Conservation (phyloP, 305 asterid genomes). For the Ruellia speciosa region DNA sequence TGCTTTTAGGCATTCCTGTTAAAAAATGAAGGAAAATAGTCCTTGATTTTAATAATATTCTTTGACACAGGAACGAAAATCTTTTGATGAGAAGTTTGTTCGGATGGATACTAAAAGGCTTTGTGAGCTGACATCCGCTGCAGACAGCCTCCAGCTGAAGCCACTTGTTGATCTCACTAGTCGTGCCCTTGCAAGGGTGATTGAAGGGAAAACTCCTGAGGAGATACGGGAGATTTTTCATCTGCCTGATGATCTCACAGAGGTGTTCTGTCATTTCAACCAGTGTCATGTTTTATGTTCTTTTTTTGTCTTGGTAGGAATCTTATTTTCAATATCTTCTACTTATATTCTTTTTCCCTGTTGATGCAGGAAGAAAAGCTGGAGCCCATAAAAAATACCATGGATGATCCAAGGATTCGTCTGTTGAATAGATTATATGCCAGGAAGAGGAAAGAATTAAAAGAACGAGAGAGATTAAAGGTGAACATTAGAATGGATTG, state of each 20-base stretch:
- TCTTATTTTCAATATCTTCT: slow-evolving; percentile 10
- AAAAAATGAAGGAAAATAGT: slow-evolving; percentile 17
- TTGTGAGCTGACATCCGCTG: slow-evolving; percentile 93
- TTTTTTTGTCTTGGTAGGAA: slow-evolving; percentile 24
- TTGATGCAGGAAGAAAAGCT: slow-evolving; percentile 82
- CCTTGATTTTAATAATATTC: slow-evolving; percentile 13
- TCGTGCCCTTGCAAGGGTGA: slow-evolving; percentile 88
- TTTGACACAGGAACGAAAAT: slow-evolving; percentile 72
- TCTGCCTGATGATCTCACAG: slow-evolving; percentile 91
- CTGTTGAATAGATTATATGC: slow-evolving; percentile 84
- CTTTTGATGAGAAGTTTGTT: slow-evolving; percentile 80
- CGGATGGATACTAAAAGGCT: slow-evolving; percentile 70
- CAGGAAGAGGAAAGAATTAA: slow-evolving; percentile 85
- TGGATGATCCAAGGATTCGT: slow-evolving; percentile 93
- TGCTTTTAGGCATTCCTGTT: slow-evolving; percentile 2
- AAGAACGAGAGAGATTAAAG: slow-evolving; percentile 73
- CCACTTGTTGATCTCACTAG: slow-evolving; percentile 91
- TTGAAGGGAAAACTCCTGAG: slow-evolving; percentile 80
- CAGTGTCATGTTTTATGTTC: slow-evolving; percentile 48
- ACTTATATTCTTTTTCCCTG: slow-evolving; percentile 23
- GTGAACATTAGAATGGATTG: slow-evolving; percentile 32
- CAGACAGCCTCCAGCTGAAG: slow-evolving; percentile 81
- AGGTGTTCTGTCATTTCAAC: slow-evolving; percentile 72
- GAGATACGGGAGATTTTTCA: slow-evolving; percentile 86
- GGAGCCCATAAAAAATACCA: slow-evolving; percentile 87